These are phyloP conservation scores for Endogone sp. DNA, from an alignment of 192 early-diverging fungal genomes.

Conservation along the genomic window DNA sequence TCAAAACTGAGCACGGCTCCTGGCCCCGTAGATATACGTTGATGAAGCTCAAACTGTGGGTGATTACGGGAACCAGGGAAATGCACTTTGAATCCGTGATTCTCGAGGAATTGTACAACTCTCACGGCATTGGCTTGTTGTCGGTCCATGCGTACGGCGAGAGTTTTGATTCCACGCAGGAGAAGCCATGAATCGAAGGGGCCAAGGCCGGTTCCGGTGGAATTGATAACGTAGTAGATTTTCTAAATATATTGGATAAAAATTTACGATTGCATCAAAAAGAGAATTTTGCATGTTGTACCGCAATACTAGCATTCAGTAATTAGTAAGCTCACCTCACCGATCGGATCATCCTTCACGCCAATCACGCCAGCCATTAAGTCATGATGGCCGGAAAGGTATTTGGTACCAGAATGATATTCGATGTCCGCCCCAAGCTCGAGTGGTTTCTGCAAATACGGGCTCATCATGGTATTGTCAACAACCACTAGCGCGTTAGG, in stretches of 20 bases:
- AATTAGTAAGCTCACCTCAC: conserved; percentile 49
- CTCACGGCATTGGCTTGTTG: conserved; percentile 79
- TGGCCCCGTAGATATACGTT: conserved; percentile 71
- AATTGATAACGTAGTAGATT: conserved; percentile 92
- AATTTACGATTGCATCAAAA: neutral
- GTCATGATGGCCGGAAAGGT: conserved; percentile 95
- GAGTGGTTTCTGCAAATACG: conserved; percentile 85
- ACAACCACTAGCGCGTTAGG: conserved; percentile 87
- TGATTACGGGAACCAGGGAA: conserved; percentile 85
- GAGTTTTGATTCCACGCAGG: conserved; percentile 91
- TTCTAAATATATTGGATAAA: conserved; percentile 50
- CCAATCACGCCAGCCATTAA: conserved; percentile 98
- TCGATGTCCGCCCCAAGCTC: conserved; percentile 91
- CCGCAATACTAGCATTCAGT: neutral
- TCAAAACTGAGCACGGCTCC: conserved; percentile 96
- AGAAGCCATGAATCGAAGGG: conserved; percentile 95
- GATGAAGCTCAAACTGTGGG: conserved; percentile 82
- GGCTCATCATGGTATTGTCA: conserved; percentile 99
- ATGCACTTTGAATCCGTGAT: conserved; percentile 77
- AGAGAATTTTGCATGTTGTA: conserved; percentile 2
- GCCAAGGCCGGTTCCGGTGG: conserved; percentile 83
- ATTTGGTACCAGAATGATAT: conserved; percentile 97
- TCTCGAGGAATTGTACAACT: conserved; percentile 81
- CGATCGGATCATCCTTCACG: conserved; percentile 63
- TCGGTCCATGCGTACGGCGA: conserved; percentile 94